phyloP scores from a whole-genome alignment of 2,329 filamentous ascomycete genomes.

The Laburnicola sp. region DNA sequence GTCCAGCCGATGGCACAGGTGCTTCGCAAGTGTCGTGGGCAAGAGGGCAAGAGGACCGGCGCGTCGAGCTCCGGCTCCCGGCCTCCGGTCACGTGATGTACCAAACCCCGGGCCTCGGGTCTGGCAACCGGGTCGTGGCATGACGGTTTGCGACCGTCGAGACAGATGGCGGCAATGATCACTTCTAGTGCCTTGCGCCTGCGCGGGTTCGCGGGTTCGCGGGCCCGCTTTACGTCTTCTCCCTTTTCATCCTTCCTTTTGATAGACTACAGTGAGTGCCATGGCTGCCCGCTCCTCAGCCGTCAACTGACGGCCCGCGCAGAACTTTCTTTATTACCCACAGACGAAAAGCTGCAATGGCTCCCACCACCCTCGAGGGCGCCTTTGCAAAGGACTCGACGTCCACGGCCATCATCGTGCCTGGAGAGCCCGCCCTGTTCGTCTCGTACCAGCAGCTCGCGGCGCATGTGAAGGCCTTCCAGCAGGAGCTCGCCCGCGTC shows the following conservation, averaged over 20 bases:
- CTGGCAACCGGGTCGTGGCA: too few species aligned
- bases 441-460: constrained; percentile 71
- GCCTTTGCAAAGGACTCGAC: constrained; percentile 58
- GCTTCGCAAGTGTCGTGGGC: too few species aligned
- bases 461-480: constrained; percentile 69
- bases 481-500: constrained; percentile 74
- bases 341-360: constrained; percentile 45
- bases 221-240: constrained; percentile 1
- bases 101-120: too few species aligned
- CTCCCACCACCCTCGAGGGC: constrained; percentile 61
- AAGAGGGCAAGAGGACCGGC: too few species aligned
- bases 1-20: too few species aligned
- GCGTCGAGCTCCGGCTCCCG: too few species aligned
- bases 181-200: constrained; percentile 14
- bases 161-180: constrained; percentile 4
- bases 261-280: constrained; percentile 6
- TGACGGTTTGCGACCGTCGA: too few species aligned
- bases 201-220: constrained; percentile 27
- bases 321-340: constrained; percentile 2
- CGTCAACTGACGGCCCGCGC: not conserved
- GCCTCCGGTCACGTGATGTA: too few species aligned
- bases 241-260: not conserved
- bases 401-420: constrained; percentile 71
- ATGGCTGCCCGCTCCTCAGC: not conserved
- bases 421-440: constrained; percentile 66